Evolutionary conservation across 306 rosid species (phyloP), one percentile per base, ranked within the genome.

Genomic region (Mucuna pruriens): DNA sequence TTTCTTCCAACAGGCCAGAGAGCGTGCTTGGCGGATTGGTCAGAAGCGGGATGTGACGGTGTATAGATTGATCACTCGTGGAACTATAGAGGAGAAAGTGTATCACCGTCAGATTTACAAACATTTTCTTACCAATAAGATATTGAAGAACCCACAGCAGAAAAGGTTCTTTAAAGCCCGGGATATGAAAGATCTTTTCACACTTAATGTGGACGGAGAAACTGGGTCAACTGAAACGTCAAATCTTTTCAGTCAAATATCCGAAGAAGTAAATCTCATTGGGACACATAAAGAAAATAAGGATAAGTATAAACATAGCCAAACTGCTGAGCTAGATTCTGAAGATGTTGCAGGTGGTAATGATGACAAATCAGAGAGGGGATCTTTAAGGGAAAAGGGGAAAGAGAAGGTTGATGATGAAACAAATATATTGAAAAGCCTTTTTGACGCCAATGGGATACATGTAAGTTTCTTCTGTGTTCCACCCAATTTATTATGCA

Each of bases 11-110:
- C 87, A 95, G 99, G 99, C 99, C 61, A 91, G 98, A 81, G 99
- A 93, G 86, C 94, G 98, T 44, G 98, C 99, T 66, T 95, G 97
- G 99, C 93, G 99, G 79, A 93, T 95, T 71, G 99, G 99, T 88
- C 99, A 95, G 90, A 90, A 90, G 84, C 90, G 93, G 76, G 99
- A 95, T 72, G 99, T 95, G 20, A 93, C 94, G 40, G 88, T 95
- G 46, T 95, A 93, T 82, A 93, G 99, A 87, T 90, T 93, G 87
- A 93, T 95, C 76, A 95, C 97, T 12, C 91, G 97, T 38, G 98
- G 99, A 84, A 93, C 99, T 48, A 92, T 95, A 74, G 98, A 95
- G 89, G 99, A 93, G 90, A 93, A 93, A 84, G 96, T 95, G 33
- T 95, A 95, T 86, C 97, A 95, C 86, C 89, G 99, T 71, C 99